Base-by-base conservation (phyloP, 2,329 filamentous ascomycete genomes). In the Mycosphaerella sp. region DNA sequence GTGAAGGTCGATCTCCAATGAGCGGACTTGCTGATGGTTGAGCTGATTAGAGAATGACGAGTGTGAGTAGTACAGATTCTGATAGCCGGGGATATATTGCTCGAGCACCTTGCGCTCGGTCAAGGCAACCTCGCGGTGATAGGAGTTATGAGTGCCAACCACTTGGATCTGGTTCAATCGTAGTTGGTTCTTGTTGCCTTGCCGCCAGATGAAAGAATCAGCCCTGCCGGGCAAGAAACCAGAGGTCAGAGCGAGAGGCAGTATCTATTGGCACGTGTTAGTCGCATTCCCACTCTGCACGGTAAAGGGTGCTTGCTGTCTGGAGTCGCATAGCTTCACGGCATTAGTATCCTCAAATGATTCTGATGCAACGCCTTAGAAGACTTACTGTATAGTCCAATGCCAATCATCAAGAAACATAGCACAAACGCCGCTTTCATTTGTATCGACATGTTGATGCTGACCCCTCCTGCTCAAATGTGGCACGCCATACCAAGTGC, bases 91-190 rank as follows among this genome's bases (percentile, higher is more conserved):
- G 2, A 71, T 57, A 18, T 72, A 65, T 50, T 67, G 56, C 44
- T 71, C 66, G 57, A 76, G 72, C 9, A 69, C 58, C 2, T 64
- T 56, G 32, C 70, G 69, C 56, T 76, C 74, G n/a, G 65, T 62
- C 1, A 68, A 64, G 2, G 67, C 66, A 18, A 73, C 64, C 54
- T 78, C 75, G 35, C 71, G 66, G 53, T 78, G 75, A 62, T 78
- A 78, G 54, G 70, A 74, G 62, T 78, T 78, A 61, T 78, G 75
- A 0, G 75, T 75, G 56, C 75, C 75, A 34, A 77, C 64, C 37
- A 77, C 70, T 58, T 78, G 75, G 41, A 77, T 72, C 41, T 78
- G 73, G 61, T 78, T 78, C 66, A 78, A 71, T 44, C 73, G 74
- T 44, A 77, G 61, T 9, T 59, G 46, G 16, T 35, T 42, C 21